Base-by-base conservation (phyloP, 768 basidiomycete species). In the Sporobolomyces phaffii region DNA sequence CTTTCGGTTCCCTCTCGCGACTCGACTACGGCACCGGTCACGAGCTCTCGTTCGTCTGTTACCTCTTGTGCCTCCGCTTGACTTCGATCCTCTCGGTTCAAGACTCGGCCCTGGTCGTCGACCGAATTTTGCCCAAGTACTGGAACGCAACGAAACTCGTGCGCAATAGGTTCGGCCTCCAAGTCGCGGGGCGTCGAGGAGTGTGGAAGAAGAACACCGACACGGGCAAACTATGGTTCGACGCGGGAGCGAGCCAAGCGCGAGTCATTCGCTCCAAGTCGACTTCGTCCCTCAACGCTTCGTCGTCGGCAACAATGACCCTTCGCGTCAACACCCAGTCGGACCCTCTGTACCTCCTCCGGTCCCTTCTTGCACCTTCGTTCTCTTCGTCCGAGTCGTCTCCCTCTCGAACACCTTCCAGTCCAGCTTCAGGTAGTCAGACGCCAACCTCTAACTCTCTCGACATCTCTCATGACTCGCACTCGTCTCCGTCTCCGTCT, bases 11-110 rank as follows among this genome's bases (percentile, higher is more conserved):
- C 6, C 88, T 90, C 73, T 82, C 83, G 17, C 84, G 96, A 60
- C 85, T 98, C 80, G 96, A 99, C 80, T 98, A 97, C 75, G 94
- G 96, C 1, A 91, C 90, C 5, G 96, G 96, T 1, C 96, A 99
- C 74, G 96, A 98, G 80, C 83, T 90, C 0, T 87, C 89, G 18
- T 73, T 73, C 70, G 33, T 72, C 36, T 40, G 59, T 34, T 70
- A 69, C 62, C 74, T 72, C 52, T 38, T 65, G 36, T 40, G 60
- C 44, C 61, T 73, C 18, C 70, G 69, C 40, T 54, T 90, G 41
- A 77, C 86, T 34, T 83, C 88, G 10, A 84, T 87, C 73, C 77
- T 78, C 14, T 79, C 81, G 2, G 75, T 79, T 2, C 80, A 82
- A 58, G 80, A 82, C 17, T 83, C 89, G 73, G 89, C 90, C 74